A percentile compares a stretch with the other conserved stretches of the same genome.
These are phyloP conservation scores for Colletotrichum salicis DNA, from an alignment of 2,329 filamentous ascomycete species.

Conservation along the genomic window DNA sequence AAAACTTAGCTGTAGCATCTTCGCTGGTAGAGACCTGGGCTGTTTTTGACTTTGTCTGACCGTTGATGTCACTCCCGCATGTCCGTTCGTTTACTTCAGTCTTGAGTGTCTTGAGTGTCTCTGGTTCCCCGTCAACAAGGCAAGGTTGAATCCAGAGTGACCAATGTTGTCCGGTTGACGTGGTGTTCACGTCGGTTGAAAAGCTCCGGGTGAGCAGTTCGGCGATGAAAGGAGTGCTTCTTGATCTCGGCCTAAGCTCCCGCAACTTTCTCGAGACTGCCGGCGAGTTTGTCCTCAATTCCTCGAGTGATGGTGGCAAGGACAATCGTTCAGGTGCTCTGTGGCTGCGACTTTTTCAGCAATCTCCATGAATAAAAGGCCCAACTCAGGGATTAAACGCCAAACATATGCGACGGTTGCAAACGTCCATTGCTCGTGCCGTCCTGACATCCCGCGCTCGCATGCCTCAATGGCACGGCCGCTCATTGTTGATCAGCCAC, in stretches of 20 bases:
- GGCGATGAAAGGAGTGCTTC: not conserved
- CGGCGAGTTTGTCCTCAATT: not conserved
- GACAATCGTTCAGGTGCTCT: not conserved
- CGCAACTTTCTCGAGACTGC: not conserved
- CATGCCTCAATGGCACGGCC: not conserved
- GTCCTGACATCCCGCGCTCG: slow-evolving; percentile 22
- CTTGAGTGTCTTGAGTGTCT: not conserved
- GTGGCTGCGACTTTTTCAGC: not conserved
- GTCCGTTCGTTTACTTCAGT: not conserved
- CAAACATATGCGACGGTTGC: slow-evolving; percentile 13
- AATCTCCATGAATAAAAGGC: not conserved
- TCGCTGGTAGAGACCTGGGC: not conserved
- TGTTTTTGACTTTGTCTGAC: slow-evolving; percentile 4
- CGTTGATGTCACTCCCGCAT: not conserved
- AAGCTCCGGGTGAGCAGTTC: not conserved
- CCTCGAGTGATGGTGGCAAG: not conserved
- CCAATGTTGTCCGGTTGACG: not conserved
- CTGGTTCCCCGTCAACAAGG: not conserved
- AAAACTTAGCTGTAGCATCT: not conserved
- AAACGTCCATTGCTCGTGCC: slow-evolving; percentile 22
- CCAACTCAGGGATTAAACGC: not conserved
- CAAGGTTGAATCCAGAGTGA: not conserved
- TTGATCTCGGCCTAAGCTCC: not conserved
- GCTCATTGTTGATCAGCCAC: slow-evolving; percentile 1
- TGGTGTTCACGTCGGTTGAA: not conserved